Evolutionary conservation across 2,329 filamentous ascomycete species (phyloP), one percentile per base, ranked within the genome.

Genomic region (Phaeosphaeriaceae sp.): DNA sequence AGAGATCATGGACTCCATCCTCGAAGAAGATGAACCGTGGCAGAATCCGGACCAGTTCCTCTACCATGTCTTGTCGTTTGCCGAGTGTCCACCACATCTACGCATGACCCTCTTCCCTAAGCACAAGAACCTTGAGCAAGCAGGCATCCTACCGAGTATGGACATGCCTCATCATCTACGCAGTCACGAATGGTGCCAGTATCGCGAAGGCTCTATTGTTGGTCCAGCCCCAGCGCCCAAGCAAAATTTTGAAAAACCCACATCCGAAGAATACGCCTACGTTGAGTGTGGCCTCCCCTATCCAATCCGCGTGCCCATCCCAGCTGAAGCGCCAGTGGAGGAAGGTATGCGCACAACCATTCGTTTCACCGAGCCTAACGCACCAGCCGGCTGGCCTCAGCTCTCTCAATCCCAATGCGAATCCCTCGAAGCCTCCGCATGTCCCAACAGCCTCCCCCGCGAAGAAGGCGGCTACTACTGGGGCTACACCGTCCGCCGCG

Each of bases 101-200:
- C 88, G 91, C 68, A 89, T 88, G 73, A 79, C 84, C 1, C 82
- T 96, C 3, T 94, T 96, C 67, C 89, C 89, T 1, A 81, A 93
- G 61, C 92, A 96, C 71, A 88, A 90, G 10, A 93, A 96, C 72
- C 82, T 96, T 44, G 83, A 86, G 41, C 86, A 87, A 13, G 91
- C 91, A 41, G 91, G 91, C 7, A 83, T 89, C 41, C 80, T 96
- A 25, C 91, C 91, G 0, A 91, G 86, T 69, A 80, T 96, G 56
- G 92, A 96, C 74, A 92, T 95, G 84, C 92, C 92, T 17, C 91
- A 94, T 74, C 92, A 96, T 76, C 83, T 93, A 9, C 85, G 90
- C 62, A 84, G 85, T 15, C 86, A 89, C 53, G 91, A 96, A 70
- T 93, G 89, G 88, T 88, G 92, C 62, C 85, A 86, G 17, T 96